Percentiles rank a stretch among this genome's conserved stretches.
Conservation (phyloP, 2,329 filamentous ascomycete genomes). For the Monilinia fructigena region DNA sequence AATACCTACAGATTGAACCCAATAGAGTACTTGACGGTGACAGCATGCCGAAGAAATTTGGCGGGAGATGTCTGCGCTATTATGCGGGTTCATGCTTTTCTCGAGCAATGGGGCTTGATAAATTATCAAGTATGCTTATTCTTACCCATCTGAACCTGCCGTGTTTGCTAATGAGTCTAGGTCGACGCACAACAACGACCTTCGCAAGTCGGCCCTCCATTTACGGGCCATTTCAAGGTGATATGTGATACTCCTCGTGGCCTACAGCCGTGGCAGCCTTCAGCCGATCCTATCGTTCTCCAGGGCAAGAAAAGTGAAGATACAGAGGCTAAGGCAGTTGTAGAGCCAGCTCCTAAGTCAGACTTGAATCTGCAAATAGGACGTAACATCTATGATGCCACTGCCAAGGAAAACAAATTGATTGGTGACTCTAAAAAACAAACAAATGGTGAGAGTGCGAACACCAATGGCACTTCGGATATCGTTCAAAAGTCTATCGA, state of each 20-base stretch:
- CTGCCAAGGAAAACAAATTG: conserved; percentile 69
- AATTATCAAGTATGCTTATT: conserved; percentile 80
- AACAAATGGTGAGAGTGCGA: conserved; percentile 67
- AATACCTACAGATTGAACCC: conserved; percentile 98
- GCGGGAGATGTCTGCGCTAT: conserved; percentile 98
- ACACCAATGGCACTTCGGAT: conserved; percentile 61
- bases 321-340: conserved; percentile 55
- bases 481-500: conserved; percentile 47
- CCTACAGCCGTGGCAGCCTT: conserved; percentile 91
- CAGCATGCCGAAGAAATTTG: conserved; percentile 89
- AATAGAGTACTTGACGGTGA: conserved; percentile 93
- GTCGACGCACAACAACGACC: conserved; percentile 94
- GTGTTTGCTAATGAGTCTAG: conserved; percentile 50
- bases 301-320: conserved; percentile 58
- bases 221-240: conserved; percentile 95
- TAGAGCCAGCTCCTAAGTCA: conserved; percentile 65
- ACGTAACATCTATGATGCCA: conserved; percentile 93
- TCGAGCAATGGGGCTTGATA: conserved; percentile 98
- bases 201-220: conserved; percentile 92
- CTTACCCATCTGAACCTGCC: background rate
- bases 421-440: conserved; percentile 66
- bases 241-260: conserved; percentile 94
- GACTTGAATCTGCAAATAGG: conserved; percentile 91
- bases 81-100: conserved; percentile 96
- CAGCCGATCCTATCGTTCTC: conserved; percentile 68